Conservation (phyloP, 495 filamentous ascomycete genomes). For the Cercophora sp. region DNA sequence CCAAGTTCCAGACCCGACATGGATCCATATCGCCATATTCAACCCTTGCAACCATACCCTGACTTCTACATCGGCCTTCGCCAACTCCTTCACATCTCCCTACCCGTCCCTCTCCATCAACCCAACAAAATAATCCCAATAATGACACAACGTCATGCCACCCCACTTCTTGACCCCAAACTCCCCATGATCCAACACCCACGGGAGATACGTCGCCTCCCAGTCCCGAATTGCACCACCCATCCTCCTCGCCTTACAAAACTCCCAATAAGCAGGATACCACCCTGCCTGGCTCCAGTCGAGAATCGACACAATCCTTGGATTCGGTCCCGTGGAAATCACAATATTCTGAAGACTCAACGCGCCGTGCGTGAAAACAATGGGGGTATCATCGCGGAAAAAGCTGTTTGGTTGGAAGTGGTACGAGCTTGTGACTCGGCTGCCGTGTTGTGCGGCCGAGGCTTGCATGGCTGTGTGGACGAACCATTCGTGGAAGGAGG, state of each 20-base stretch:
- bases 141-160: neutral
- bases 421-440: neutral
- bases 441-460: neutral
- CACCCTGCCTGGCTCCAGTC: conserved; percentile 50
- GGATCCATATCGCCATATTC: no score
- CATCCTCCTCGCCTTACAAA: conserved; percentile 36
- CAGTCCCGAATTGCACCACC: neutral
- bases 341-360: conserved; percentile 47
- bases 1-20: no score
- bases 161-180: neutral
- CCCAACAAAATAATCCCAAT: conserved; percentile 8
- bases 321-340: conserved; percentile 27
- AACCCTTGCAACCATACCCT: no score
- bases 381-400: conserved; percentile 27
- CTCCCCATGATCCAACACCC: neutral
- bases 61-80: no score
- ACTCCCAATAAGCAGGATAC: conserved; percentile 47
- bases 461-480: conserved; percentile 13
- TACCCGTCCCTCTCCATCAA: neutral
- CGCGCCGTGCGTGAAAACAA: conserved; percentile 46
- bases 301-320: conserved; percentile 35
- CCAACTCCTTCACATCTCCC: no score
- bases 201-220: neutral
- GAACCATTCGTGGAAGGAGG: conserved; percentile 21
- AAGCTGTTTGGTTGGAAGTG: conserved; percentile 14